Evolutionary conservation across 257 asterid genomes (phyloP), one percentile per base, ranked within the genome.

Genomic region (Primulina huaijiensis): DNA sequence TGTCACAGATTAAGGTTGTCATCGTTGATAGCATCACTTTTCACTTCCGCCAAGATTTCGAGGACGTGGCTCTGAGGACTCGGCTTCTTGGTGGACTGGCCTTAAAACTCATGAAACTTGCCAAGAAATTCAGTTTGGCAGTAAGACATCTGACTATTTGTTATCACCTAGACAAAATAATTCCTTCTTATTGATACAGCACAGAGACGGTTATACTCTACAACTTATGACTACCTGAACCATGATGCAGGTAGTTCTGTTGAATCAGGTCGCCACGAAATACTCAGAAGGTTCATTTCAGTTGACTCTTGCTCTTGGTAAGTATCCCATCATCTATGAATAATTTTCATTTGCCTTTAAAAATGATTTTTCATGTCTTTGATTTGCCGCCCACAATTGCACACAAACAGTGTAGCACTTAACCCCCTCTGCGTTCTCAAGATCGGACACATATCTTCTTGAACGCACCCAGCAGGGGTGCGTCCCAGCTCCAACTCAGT

Each of bases 41-140:
- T 84, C 99, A 90, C 84, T 93, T 93, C 83, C 96, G 97, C 71
- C 95, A 89, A 77, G 96, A 93, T 82, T 93, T 93, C 55, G 96
- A 86, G 79, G 92, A 93, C 81, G 90, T 87, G 99, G 95, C 96
- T 64, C 95, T 82, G 69, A 80, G 99, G 81, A 90, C 99, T 75
- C 84, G 96, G 63, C 75, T 90, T 38, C 96, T 93, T 11, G 84
- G 96, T 78, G 97, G 86, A 76, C 85, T 88, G 82, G 95, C 97
- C 60, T 78, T 90, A 70, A 91, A 90, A 78, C 63, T 90, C 84
- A 90, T 89, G 99, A 90, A 87, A 74, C 96, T 93, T 71, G 91
- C 99, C 6, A 87, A 89, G 76, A 89, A 86, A 69, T 85, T 72
- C 62, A 80, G 81, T 65, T 80, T 89, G 82, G 97, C 99, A 11